A percentile compares a stretch with the other conserved stretches of the same genome.
Evolutionary conservation across 805 yeast genomes (phyloP).

Genomic region (Myxozyma lipomycoides): DNA sequence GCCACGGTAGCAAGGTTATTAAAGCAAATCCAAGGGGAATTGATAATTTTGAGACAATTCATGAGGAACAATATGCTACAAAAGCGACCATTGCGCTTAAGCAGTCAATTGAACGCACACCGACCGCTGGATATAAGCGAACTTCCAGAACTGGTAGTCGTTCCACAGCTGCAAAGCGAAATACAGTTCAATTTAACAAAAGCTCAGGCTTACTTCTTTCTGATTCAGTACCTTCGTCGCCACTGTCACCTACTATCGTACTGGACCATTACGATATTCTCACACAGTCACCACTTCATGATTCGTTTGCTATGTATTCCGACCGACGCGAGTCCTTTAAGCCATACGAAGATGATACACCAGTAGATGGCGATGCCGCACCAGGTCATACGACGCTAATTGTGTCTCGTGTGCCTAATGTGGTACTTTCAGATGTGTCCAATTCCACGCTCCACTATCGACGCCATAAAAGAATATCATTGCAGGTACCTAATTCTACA

Average conservation of each 20-base stretch:
- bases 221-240: no score
- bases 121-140: no score
- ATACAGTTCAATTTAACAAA: no score
- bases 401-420: constrained; percentile 6
- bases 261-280: constrained; percentile 5
- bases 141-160: no score
- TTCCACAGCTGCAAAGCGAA: no score
- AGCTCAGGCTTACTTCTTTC: no score
- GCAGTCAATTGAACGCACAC: no score
- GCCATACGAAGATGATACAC: neutral
- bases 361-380: neutral
- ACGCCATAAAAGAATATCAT: constrained; percentile 5
- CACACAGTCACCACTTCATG: neutral
- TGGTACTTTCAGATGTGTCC: constrained; percentile 16
- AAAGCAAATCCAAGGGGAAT: neutral
- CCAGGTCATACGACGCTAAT: constrained; percentile 12
- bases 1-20: neutral
- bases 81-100: no score
- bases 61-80: no score
- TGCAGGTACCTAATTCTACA: constrained; percentile 12
- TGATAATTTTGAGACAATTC: no score
- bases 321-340: neutral
- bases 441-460: constrained; percentile 11
- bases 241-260: constrained; percentile 15
- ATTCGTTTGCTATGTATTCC: neutral